These are phyloP conservation scores for Chloris gayana DNA, from an alignment of 176 grass and related monocot species.

Conservation along the genomic window DNA sequence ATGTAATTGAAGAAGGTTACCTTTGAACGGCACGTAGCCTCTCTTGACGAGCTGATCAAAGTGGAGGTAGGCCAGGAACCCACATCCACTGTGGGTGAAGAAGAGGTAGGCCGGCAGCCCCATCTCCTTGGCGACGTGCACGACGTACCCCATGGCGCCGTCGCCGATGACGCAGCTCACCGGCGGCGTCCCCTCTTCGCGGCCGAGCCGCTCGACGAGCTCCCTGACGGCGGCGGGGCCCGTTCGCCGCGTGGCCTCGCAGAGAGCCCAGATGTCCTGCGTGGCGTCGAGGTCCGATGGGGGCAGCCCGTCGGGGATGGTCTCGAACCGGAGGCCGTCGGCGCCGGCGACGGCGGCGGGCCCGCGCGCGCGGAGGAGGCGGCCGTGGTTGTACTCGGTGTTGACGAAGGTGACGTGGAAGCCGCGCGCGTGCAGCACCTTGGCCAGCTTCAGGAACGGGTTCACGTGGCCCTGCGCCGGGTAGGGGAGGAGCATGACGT, in stretches of 20 bases:
- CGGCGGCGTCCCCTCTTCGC: conserved; percentile 27
- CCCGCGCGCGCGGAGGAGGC: conserved; percentile 38
- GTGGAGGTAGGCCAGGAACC: conserved; percentile 56
- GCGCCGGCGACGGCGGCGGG: conserved; percentile 14
- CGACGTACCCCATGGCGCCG: conserved; percentile 54
- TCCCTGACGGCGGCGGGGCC: conserved; percentile 29
- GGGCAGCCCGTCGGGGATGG: conserved; percentile 70
- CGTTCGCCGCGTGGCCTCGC: conserved; percentile 49
- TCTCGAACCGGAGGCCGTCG: conserved; percentile 46
- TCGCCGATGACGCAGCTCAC: conserved; percentile 66
- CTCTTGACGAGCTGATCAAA: conserved; percentile 55
- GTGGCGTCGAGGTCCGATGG: conserved; percentile 44
- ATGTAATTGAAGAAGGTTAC: neutral
- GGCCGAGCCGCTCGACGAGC: conserved; percentile 33
- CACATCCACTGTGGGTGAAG: conserved; percentile 64
- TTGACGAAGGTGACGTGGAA: conserved; percentile 76
- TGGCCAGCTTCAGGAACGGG: conserved; percentile 65
- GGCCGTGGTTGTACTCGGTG: conserved; percentile 69
- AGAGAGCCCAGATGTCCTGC: conserved; percentile 65
- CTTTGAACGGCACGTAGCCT: conserved; percentile 60
- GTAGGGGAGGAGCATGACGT: conserved; percentile 62
- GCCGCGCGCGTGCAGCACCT: conserved; percentile 47
- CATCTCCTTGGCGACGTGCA: conserved; percentile 64
- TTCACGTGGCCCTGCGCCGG: conserved; percentile 79
- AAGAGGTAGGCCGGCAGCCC: conserved; percentile 46